phyloP scores from a whole-genome alignment of 2,329 filamentous ascomycete species.

The Verticillium longisporum region DNA sequence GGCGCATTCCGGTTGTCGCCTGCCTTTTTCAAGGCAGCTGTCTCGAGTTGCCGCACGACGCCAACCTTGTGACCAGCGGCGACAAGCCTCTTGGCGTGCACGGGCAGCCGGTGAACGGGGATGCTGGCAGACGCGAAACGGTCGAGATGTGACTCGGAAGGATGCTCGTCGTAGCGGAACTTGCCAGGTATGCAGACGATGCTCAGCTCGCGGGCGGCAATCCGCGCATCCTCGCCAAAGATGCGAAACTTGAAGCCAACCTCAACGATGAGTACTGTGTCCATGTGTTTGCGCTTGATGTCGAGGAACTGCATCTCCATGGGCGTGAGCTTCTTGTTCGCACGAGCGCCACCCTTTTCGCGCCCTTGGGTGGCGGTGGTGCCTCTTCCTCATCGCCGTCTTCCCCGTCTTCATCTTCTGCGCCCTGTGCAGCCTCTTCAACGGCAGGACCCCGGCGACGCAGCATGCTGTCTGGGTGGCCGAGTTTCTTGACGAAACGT shows the following conservation, averaged over 20 bases:
- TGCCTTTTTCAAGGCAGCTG: conserved; percentile 88
- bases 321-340: conserved; percentile 75
- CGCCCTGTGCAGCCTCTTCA: conserved; percentile 46
- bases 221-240: conserved; percentile 89
- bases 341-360: conserved; percentile 56
- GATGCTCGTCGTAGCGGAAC: conserved; percentile 86
- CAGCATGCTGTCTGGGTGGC: conserved; percentile 74
- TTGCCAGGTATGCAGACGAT: conserved; percentile 98
- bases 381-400: conserved; percentile 47
- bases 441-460: conserved; percentile 49
- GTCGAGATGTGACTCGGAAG: conserved; percentile 85
- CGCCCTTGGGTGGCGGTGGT: conserved; percentile 35
- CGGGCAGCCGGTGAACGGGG: conserved; percentile 81
- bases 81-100: conserved; percentile 90
- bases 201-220: conserved; percentile 81
- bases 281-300: conserved; percentile 85
- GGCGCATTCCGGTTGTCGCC: conserved; percentile 91
- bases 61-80: conserved; percentile 93
- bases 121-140: conserved; percentile 95
- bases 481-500: conserved; percentile 85
- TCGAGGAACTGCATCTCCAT: conserved; percentile 92
- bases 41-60: conserved; percentile 90
- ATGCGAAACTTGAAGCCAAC: conserved; percentile 98
- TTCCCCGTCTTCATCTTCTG: conserved; percentile 43
- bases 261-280: conserved; percentile 85